Conservation (phyloP, 2,329 filamentous ascomycete species). For the Colletotrichum tropicale region DNA sequence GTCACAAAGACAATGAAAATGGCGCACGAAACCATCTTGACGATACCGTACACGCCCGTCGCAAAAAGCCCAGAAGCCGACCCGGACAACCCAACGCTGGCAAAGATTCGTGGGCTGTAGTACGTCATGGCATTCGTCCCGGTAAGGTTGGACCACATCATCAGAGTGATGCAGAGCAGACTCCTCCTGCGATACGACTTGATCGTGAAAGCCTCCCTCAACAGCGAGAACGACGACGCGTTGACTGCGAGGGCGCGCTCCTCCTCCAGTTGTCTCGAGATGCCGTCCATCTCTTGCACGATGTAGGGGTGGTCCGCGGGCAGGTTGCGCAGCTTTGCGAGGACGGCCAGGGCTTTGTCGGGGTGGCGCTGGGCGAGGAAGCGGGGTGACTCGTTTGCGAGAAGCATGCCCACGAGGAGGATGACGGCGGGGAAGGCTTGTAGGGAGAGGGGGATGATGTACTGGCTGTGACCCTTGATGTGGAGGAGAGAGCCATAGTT, state of each 20-base stretch:
- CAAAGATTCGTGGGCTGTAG: slow-evolving; percentile 68
- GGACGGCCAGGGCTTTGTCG: slow-evolving; percentile 64
- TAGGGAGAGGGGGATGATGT: slow-evolving; percentile 47
- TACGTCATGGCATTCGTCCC: slow-evolving; percentile 50
- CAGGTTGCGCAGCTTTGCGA: slow-evolving; percentile 53
- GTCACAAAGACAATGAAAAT: slow-evolving; percentile 67
- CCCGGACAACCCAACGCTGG: slow-evolving; percentile 55
- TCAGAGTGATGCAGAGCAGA: slow-evolving; percentile 26
- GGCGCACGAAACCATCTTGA: slow-evolving; percentile 67
- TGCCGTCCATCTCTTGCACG: slow-evolving; percentile 35
- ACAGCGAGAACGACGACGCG: neutral
- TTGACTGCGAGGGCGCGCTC: slow-evolving; percentile 11
- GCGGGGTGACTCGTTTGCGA: slow-evolving; percentile 42
- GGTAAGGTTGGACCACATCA: slow-evolving; percentile 28
- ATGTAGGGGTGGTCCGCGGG: slow-evolving; percentile 41
- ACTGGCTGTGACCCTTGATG: slow-evolving; percentile 30
- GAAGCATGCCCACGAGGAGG: slow-evolving; percentile 35
- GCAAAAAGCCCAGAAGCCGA: slow-evolving; percentile 66
- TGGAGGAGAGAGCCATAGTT: slow-evolving; percentile 31
- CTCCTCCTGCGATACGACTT: slow-evolving; percentile 26
- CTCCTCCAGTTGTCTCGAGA: slow-evolving; percentile 24
- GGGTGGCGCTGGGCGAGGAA: slow-evolving; percentile 61
- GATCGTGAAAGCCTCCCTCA: slow-evolving; percentile 22
- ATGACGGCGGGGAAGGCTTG: slow-evolving; percentile 43
- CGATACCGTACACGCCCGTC: slow-evolving; percentile 71